Base-by-base conservation (phyloP, 805 yeast species). In the Spathaspora passalidarum region DNA sequence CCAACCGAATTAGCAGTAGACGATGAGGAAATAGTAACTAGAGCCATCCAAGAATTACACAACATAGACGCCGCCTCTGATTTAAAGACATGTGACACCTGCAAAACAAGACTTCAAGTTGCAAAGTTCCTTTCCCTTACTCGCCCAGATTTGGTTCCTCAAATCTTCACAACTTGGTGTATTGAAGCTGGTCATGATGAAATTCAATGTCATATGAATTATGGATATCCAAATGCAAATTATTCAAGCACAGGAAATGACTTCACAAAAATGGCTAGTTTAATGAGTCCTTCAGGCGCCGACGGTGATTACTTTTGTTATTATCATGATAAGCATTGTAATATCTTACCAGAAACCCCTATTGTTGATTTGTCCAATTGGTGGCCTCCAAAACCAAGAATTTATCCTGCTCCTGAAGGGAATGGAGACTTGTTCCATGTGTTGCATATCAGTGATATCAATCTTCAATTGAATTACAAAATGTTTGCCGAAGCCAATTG, bases 371-470 rank as follows among this genome's bases (percentile, higher is more conserved):
- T 50, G n/a, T 54, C 45, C 36, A 51, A 59, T 2, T 54, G 62
- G 57, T 70, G 73, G 74, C 75, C 76, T 1, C 53, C 50, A 4
- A 70, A 69, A 54, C 56, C 64, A 32, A 51, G 43, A 5, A 26
- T 57, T 38, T 56, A 63, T 49, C 43, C 48, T 22, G 43, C 48
- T 8, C 54, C 56, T 3, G 42, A 52, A 7, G 48, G 47, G 19
- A 52, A 53, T 34, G 49, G 58, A 17, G 59, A 73, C 46, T 66
- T 72, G 1, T 79, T 82, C 61, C 79, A 81, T 48, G 88, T 82
- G 4, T 66, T 84, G 49, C 91, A 84, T 53, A 55, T 84, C 25
- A 75, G 84, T 16, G 90, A 84, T 57, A 79, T 84, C 62, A 89
- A 84, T 60, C 62, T 81, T 40, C 79, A 82, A 57, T 60, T 77